Conservation (phyloP, 2,329 filamentous ascomycete genomes). For the Sarocladium kiliense region DNA sequence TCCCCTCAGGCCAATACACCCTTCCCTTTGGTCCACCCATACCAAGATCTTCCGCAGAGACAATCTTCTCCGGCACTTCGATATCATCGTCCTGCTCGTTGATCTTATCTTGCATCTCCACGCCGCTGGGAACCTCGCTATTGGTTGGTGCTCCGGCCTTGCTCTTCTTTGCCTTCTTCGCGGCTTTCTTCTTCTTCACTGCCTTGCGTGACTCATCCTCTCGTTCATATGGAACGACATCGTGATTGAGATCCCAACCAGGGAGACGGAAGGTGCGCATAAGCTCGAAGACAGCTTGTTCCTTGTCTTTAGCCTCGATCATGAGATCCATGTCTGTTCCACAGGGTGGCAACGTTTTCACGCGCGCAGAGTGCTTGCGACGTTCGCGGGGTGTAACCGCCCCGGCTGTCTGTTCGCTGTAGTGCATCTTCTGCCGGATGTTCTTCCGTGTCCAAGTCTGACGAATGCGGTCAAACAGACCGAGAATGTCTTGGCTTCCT, state of each 20-base stretch:
- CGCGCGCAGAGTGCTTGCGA: slow-evolving; percentile 79
- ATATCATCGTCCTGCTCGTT: slow-evolving; percentile 33
- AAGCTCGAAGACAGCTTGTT: slow-evolving; percentile 90
- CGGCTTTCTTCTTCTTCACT: slow-evolving; percentile 31
- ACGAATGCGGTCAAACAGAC: slow-evolving; percentile 68
- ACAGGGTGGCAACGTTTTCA: slow-evolving; percentile 77
- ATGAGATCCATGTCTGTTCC: slow-evolving; percentile 85
- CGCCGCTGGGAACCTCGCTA: slow-evolving; percentile 13
- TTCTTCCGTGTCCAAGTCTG: slow-evolving; percentile 79
- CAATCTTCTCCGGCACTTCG: slow-evolving; percentile 32
- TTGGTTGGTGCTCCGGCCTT: slow-evolving; percentile 15
- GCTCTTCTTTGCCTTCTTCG: slow-evolving; percentile 31
- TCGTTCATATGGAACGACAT: slow-evolving; percentile 72
- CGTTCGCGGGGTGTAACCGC: slow-evolving; percentile 74
- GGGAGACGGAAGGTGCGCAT: slow-evolving; percentile 86
- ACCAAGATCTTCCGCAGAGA: slow-evolving; percentile 65
- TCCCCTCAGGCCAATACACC: slow-evolving; percentile 86
- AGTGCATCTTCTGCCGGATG: slow-evolving; percentile 96
- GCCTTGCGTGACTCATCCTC: slow-evolving; percentile 63
- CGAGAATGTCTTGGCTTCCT: slow-evolving; percentile 75
- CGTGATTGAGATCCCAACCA: slow-evolving; percentile 69
- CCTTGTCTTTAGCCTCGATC: slow-evolving; percentile 98
- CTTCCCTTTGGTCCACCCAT: slow-evolving; percentile 81
- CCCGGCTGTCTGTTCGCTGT: slow-evolving; percentile 63
- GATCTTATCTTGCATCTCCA: slow-evolving; percentile 19